Evolutionary conservation across 2,329 filamentous ascomycete species (phyloP).

Genomic region (Scedosporium apiospermum): DNA sequence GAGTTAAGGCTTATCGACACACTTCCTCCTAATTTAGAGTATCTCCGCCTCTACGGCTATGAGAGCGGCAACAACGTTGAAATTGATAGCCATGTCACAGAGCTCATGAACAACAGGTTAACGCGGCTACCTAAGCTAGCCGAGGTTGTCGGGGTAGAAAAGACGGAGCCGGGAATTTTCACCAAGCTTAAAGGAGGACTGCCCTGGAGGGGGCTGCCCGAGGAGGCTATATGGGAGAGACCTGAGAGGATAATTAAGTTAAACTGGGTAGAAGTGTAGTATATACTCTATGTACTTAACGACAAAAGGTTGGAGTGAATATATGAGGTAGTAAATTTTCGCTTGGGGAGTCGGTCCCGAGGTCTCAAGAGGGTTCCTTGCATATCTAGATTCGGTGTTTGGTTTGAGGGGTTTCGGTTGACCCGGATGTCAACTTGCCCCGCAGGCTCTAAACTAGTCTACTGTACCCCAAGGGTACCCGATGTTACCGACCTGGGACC

Average conservation of each 20-base stretch:
- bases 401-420: too few species aligned
- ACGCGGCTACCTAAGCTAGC: slow-evolving; percentile 6
- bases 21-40: slow-evolving; percentile 9
- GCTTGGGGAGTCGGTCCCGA: too few species aligned
- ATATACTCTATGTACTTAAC: too few species aligned
- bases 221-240: background rate
- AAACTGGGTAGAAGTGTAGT: background rate
- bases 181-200: background rate
- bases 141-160: background rate
- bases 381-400: too few species aligned
- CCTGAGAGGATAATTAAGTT: background rate
- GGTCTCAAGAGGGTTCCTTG: too few species aligned
- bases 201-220: background rate
- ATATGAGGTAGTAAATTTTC: too few species aligned
- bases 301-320: too few species aligned
- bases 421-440: too few species aligned
- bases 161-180: background rate
- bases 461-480: too few species aligned
- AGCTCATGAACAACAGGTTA: slow-evolving; percentile 8
- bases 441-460: too few species aligned
- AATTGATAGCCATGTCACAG: slow-evolving; percentile 5
- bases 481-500: too few species aligned
- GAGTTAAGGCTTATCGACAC: slow-evolving; percentile 8
- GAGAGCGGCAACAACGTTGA: slow-evolving; percentile 1
- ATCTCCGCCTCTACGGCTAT: slow-evolving; percentile 10